Conservation (phyloP, 176 grass and related monocot species). For the Avena eriantha region DNA sequence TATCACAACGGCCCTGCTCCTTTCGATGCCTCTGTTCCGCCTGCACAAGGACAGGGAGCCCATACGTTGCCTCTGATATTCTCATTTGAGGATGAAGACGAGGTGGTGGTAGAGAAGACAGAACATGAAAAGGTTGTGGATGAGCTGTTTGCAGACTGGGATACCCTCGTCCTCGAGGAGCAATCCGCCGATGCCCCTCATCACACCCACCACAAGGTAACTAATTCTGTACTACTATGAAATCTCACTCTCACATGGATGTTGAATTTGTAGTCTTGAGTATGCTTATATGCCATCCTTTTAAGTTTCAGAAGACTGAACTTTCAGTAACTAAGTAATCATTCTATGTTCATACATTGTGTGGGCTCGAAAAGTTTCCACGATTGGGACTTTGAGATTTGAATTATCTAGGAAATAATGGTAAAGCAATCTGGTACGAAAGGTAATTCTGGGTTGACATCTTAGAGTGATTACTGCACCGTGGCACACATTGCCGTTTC, state of each 20-base stretch:
- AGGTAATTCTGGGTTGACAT: neutral
- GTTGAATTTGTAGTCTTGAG: neutral
- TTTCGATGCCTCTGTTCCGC: neutral
- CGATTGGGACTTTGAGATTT: neutral
- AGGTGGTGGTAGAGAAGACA: conserved; percentile 3
- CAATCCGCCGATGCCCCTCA: conserved; percentile 27
- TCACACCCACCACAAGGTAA: conserved; percentile 32
- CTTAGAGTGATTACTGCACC: neutral
- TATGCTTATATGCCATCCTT: neutral
- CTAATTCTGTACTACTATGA: neutral
- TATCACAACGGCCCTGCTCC: conserved; percentile 16
- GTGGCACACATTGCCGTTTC: neutral
- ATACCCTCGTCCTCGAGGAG: neutral
- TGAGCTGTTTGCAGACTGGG: conserved; percentile 37
- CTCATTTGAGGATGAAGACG: conserved; percentile 41
- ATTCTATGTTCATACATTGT: neutral
- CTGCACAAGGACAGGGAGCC: neutral
- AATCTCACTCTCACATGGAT: neutral
- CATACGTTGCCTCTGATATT: conserved; percentile 33
- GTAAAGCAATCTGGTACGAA: neutral
- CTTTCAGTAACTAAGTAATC: neutral
- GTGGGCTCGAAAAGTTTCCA: neutral
- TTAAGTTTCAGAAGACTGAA: neutral
- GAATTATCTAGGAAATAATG: neutral
- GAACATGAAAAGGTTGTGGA: neutral